Conservation (phyloP, 768 basidiomycete genomes). For the Boletus eberwhitei region DNA sequence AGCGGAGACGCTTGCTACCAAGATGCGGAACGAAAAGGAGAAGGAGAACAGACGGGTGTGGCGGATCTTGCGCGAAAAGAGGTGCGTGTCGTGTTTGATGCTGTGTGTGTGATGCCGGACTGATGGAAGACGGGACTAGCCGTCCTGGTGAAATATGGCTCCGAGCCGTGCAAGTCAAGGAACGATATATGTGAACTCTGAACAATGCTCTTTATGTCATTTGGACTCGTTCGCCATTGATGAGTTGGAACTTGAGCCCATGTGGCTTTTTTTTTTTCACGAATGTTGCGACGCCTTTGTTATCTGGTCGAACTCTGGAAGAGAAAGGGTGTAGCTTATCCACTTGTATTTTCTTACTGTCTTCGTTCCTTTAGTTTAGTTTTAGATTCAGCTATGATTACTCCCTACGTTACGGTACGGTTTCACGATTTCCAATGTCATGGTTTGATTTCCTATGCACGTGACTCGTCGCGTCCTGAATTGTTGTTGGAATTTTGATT, state of each 20-base stretch:
- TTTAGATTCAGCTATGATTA: background rate
- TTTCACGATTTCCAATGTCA: constrained; percentile 1
- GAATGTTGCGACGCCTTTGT: constrained; percentile 2
- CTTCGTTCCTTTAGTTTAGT: constrained; percentile 10
- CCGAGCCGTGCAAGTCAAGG: constrained; percentile 61
- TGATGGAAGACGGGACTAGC: constrained; percentile 5
- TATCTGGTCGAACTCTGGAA: constrained; percentile 11
- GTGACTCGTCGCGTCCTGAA: constrained; percentile 22
- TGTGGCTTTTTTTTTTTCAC: constrained; percentile 1
- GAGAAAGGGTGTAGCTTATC: constrained; percentile 12
- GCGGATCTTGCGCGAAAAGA: constrained; percentile 73
- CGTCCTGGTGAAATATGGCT: constrained; percentile 30
- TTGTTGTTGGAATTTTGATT: no score
- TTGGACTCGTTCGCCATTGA: background rate
- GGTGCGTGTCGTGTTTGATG: constrained; percentile 40
- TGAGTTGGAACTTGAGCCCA: constrained; percentile 3
- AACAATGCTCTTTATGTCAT: background rate
- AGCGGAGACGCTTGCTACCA: constrained; percentile 35
- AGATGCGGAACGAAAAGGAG: constrained; percentile 36
- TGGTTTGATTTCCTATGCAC: constrained; percentile 28
- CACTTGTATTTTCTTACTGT: constrained; percentile 17
- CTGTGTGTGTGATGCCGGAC: background rate
- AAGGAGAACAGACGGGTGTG: constrained; percentile 55
- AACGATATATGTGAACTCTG: constrained; percentile 46
- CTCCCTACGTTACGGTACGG: background rate